Conservation (phyloP, 495 filamentous ascomycete genomes). For the Durotheca rogersii region DNA sequence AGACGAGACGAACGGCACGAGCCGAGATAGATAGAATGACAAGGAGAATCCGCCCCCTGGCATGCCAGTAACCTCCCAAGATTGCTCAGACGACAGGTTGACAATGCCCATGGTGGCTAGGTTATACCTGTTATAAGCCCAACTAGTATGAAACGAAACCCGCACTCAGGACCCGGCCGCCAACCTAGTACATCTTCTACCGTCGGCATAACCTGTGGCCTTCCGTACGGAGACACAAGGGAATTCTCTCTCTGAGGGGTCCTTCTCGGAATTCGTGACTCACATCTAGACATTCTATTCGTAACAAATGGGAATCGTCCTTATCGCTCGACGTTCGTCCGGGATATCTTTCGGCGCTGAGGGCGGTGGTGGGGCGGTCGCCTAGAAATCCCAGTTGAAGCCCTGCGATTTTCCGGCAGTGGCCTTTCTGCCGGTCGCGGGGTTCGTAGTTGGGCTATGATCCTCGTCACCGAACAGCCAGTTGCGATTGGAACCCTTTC, state of each 20-base stretch:
- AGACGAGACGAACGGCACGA: too few relatives aligned
- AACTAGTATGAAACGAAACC: not conserved
- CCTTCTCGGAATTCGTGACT: constrained; percentile 37
- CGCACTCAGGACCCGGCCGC: constrained; percentile 4
- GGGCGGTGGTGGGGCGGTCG: constrained; percentile 32
- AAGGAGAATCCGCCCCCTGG: too few relatives aligned
- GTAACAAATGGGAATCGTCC: constrained; percentile 8
- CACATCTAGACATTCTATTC: constrained; percentile 33
- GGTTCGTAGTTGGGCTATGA: constrained; percentile 34
- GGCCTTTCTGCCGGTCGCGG: constrained; percentile 41
- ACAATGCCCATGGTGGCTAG: too few relatives aligned
- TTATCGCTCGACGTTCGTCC: constrained; percentile 3
- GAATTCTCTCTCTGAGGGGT: constrained; percentile 27
- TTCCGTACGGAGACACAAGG: constrained; percentile 20
- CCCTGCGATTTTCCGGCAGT: constrained; percentile 37
- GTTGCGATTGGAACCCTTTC: constrained; percentile 56
- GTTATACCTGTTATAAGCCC: too few relatives aligned
- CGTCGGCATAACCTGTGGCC: constrained; percentile 4
- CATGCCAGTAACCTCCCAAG: constrained; percentile 1
- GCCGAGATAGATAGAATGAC: too few relatives aligned
- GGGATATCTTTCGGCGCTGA: constrained; percentile 29
- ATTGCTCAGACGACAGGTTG: not conserved
- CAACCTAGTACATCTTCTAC: constrained; percentile 2
- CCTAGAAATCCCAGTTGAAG: constrained; percentile 59
- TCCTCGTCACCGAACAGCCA: constrained; percentile 64